These are phyloP conservation scores for Warburgia ugandensis DNA, from an alignment of 164 flowering plant genomes.

Conservation along the genomic window DNA sequence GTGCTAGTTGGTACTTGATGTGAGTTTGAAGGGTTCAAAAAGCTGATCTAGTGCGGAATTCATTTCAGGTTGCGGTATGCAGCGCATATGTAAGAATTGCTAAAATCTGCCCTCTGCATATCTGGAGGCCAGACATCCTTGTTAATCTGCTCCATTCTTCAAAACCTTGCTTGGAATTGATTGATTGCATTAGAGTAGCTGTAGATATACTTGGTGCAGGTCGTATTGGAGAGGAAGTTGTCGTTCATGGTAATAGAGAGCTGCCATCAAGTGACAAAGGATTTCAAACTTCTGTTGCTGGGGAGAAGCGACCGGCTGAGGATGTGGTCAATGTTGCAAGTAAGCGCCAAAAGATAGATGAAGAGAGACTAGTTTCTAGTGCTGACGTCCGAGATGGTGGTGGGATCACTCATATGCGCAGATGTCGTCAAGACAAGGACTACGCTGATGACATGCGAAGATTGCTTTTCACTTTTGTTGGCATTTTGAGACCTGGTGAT, in stretches of 20 bases:
- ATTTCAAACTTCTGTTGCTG: slow-evolving; percentile 26
- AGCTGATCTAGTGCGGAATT: not conserved
- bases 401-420: slow-evolving; percentile 11
- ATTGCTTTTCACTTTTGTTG: slow-evolving; percentile 43
- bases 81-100: slow-evolving; percentile 63
- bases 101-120: slow-evolving; percentile 60
- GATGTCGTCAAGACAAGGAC: slow-evolving; percentile 25
- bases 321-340: slow-evolving; percentile 21
- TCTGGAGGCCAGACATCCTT: slow-evolving; percentile 79
- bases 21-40: not conserved
- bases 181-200: slow-evolving; percentile 60
- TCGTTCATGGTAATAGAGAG: slow-evolving; percentile 6
- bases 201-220: slow-evolving; percentile 48
- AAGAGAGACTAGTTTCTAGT: slow-evolving; percentile 17
- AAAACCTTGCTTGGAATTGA: slow-evolving; percentile 46
- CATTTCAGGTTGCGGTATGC: slow-evolving; percentile 70
- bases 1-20: not conserved
- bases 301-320: slow-evolving; percentile 50
- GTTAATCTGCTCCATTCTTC: slow-evolving; percentile 40
- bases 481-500: slow-evolving; percentile 38
- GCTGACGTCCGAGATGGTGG: slow-evolving; percentile 13
- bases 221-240: slow-evolving; percentile 33
- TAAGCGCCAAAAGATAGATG: slow-evolving; percentile 63
- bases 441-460: slow-evolving; percentile 38
- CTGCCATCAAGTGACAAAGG: slow-evolving; percentile 15